phyloP scores from a whole-genome alignment of 768 basidiomycete genomes.

The Crassisporium funariophilum region DNA sequence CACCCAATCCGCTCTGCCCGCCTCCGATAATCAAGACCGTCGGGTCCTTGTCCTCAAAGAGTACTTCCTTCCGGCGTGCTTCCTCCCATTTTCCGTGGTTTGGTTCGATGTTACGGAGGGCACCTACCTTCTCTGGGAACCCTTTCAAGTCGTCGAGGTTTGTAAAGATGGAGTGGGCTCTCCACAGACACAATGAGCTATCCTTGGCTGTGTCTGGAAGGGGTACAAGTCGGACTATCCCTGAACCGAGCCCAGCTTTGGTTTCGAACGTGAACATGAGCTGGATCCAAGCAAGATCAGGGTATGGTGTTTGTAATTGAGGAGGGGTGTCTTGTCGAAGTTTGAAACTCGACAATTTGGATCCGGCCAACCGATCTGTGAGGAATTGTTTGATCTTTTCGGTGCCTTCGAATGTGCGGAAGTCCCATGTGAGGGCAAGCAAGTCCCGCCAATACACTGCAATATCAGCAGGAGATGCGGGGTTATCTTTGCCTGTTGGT shows the following conservation, averaged over 20 bases:
- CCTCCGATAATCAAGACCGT: constrained; percentile 65
- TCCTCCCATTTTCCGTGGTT: constrained; percentile 60
- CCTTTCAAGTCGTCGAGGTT: constrained; percentile 57
- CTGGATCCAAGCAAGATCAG: constrained; percentile 60
- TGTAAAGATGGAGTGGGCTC: constrained; percentile 60
- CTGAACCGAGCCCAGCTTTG: constrained; percentile 48
- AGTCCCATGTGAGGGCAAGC: constrained; percentile 65
- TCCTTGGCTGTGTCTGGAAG: constrained; percentile 9
- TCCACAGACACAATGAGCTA: constrained; percentile 44
- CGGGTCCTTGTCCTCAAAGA: constrained; percentile 54
- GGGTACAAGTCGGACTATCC: constrained; percentile 58
- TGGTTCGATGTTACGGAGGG: constrained; percentile 41
- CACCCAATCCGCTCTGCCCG: constrained; percentile 66
- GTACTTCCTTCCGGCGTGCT: constrained; percentile 40
- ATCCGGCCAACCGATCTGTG: constrained; percentile 40
- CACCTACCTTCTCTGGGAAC: constrained; percentile 51
- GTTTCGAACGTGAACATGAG: constrained; percentile 60
- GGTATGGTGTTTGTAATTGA: constrained; percentile 40
- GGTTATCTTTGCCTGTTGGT: constrained; percentile 7
- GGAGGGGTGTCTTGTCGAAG: constrained; percentile 21
- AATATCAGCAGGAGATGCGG: constrained; percentile 11
- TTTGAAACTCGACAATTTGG: constrained; percentile 27
- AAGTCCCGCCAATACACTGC: constrained; percentile 59
- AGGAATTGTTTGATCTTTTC: constrained; percentile 45
- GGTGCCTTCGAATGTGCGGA: constrained; percentile 55